phyloP scores from a whole-genome alignment of 208 protist genomes.

The Acanthamoeba royreba region DNA sequence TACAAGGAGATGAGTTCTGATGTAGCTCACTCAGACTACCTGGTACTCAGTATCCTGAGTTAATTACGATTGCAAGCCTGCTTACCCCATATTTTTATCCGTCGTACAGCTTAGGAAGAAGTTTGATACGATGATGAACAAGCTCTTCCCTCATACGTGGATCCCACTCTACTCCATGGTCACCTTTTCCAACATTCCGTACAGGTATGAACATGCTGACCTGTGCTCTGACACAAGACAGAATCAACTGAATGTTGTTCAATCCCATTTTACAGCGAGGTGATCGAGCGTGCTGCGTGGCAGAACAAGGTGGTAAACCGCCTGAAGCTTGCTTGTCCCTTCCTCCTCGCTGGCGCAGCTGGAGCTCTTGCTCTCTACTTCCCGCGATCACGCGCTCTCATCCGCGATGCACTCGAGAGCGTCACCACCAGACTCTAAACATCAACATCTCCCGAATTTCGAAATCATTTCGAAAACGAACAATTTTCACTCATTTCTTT shows the following conservation, averaged over 20 bases:
- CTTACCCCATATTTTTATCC: too few species aligned
- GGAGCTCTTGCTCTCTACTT: neutral
- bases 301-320: neutral
- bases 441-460: too few species aligned
- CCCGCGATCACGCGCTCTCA: neutral
- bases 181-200: constrained; percentile 25
- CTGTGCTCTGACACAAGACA: neutral
- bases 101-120: constrained; percentile 40
- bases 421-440: too few species aligned
- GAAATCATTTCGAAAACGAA: too few species aligned
- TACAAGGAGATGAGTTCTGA: constrained; percentile 68
- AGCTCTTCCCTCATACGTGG: neutral
- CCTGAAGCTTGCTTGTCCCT: neutral
- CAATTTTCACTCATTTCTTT: too few species aligned
- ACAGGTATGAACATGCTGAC: neutral
- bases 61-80: too few species aligned
- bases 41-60: too few species aligned
- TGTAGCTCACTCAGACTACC: constrained; percentile 8
- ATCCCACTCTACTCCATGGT: constrained; percentile 49
- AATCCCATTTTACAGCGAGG: too few species aligned
- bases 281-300: neutral
- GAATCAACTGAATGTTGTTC: too few species aligned
- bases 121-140: neutral
- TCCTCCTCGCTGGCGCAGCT: neutral
- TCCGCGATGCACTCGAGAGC: neutral